Evolutionary conservation across 176 grass and related monocot species (phyloP), one percentile per base, ranked within the genome.

Genomic region (Musa itinerans): DNA sequence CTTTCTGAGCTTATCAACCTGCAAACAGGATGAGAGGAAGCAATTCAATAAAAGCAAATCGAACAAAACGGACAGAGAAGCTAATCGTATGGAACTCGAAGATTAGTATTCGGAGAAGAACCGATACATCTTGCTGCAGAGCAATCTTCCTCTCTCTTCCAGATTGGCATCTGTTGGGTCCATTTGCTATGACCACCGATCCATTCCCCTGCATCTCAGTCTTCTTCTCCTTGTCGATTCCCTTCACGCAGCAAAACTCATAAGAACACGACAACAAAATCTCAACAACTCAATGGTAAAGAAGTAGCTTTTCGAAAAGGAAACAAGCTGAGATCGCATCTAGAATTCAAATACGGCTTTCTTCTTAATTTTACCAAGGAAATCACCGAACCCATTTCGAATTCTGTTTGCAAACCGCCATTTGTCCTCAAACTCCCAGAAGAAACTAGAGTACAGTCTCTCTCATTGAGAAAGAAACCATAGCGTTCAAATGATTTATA

Each of bases 1-100:
- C 85, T 92, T 99, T 81, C 81, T 94, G 2, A 99, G 87, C 83
- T 92, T 99, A 61, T 99, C 91, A 50, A 99, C 89, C 96, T 99
- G 64, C 21, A 83, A 86, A 86, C 48, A 77, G 11, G 29, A 65
- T 53, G 53, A 89, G 19, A 57, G 64, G 58, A 57, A 26, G 22
- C 63, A 70, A 20, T 68, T 29, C 57, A 82, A 73, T 8, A 54
- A 34, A 53, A 65, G 10, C 65, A 50, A 26, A 49, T 71, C 51
- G 23, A 25, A 81, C 13, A 59, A n/a, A 64, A 76, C 2, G 3
- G 13, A 23, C 1, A 56, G 16, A 85, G 48, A 9, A 19, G 16
- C 27, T 59, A 27, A 53, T 11, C 43, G 63, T 22, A 65, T 0
- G 26, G 25, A 65, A 65, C 6, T 17, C 68, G 52, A 71, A 52